Percentiles rank a stretch among this genome's conserved stretches.
These are phyloP conservation scores for Trichoderma atroviride DNA, from an alignment of 2,329 filamentous ascomycete genomes.

Conservation along the genomic window DNA sequence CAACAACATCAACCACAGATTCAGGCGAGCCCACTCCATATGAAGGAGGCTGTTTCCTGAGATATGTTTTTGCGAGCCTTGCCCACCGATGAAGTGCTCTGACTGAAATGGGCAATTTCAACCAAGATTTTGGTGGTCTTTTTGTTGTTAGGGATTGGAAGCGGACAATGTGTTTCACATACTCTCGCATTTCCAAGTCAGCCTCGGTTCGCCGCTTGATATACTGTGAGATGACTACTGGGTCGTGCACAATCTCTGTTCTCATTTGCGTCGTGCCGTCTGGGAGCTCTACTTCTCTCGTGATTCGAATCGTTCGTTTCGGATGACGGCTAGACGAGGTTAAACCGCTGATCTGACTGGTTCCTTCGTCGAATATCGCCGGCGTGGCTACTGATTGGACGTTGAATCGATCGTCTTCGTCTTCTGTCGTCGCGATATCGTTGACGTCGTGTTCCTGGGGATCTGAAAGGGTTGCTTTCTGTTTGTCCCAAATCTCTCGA, in stretches of 20 bases:
- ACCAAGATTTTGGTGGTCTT: constrained; percentile 29
- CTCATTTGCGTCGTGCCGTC: constrained; percentile 60
- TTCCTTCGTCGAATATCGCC: constrained; percentile 72
- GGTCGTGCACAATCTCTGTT: constrained; percentile 74
- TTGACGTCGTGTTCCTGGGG: constrained; percentile 67
- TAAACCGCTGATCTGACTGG: constrained; percentile 74
- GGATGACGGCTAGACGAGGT: constrained; percentile 64
- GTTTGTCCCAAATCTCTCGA: constrained; percentile 86
- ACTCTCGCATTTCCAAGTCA: constrained; percentile 74
- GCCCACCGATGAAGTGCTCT: constrained; percentile 32
- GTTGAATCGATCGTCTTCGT: constrained; percentile 71
- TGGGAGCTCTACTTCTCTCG: constrained; percentile 56
- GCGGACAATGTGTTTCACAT: constrained; percentile 43
- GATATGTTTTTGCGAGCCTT: constrained; percentile 27
- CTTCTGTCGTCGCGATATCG: constrained; percentile 60
- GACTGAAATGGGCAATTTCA: constrained; percentile 28
- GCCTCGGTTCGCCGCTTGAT: constrained; percentile 73
- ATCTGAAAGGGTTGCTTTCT: constrained; percentile 77
- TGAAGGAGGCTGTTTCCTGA: constrained; percentile 5
- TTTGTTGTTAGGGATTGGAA: constrained; percentile 2
- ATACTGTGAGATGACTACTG: constrained; percentile 87
- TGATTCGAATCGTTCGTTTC: constrained; percentile 73
- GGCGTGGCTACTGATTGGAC: constrained; percentile 70
- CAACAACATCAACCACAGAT: constrained; percentile 37
- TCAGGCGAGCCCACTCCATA: constrained; percentile 38